phyloP scores from a whole-genome alignment of 2,329 filamentous ascomycete species.

The Pseudocercospora musae region DNA sequence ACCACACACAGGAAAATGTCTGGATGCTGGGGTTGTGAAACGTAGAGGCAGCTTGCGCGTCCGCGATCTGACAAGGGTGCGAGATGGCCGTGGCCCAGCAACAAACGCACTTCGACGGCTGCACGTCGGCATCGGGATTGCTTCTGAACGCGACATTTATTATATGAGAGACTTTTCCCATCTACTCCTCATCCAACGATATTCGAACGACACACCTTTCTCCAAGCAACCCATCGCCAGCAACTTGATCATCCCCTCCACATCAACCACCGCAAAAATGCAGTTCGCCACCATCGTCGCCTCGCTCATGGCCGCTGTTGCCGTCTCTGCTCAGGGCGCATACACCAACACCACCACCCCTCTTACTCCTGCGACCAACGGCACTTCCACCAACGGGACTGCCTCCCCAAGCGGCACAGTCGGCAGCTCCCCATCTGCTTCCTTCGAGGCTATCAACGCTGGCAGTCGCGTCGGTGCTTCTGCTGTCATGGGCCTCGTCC shows the following conservation, averaged over 20 bases:
- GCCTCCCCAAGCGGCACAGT: slow-evolving; percentile 7
- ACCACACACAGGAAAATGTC: slow-evolving; percentile 1
- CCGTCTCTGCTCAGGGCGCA: slow-evolving; percentile 4
- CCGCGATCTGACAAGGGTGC: background rate
- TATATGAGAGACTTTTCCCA: background rate
- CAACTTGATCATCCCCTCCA: background rate
- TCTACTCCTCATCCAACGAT: background rate
- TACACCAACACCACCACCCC: slow-evolving; percentile 5
- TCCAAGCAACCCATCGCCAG: background rate
- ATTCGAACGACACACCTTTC: background rate
- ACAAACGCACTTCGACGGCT: slow-evolving; percentile 3
- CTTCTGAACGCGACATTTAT: background rate
- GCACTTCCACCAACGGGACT: slow-evolving; percentile 5
- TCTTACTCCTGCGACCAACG: slow-evolving; percentile 10
- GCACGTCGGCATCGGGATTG: slow-evolving; percentile 1
- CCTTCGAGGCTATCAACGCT: slow-evolving; percentile 7
- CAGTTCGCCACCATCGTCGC: slow-evolving; percentile 16
- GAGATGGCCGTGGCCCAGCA: slow-evolving; percentile 1
- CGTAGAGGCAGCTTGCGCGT: slow-evolving; percentile 14
- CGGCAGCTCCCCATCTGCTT: background rate
- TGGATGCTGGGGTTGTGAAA: slow-evolving; percentile 13
- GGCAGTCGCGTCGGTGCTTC: slow-evolving; percentile 12
- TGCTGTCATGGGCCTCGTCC: slow-evolving; percentile 15
- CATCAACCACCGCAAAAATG: slow-evolving; percentile 4
- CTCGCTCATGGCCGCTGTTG: slow-evolving; percentile 11